phyloP scores from a whole-genome alignment of 257 asterid genomes.

The Solanum dulcamara region DNA sequence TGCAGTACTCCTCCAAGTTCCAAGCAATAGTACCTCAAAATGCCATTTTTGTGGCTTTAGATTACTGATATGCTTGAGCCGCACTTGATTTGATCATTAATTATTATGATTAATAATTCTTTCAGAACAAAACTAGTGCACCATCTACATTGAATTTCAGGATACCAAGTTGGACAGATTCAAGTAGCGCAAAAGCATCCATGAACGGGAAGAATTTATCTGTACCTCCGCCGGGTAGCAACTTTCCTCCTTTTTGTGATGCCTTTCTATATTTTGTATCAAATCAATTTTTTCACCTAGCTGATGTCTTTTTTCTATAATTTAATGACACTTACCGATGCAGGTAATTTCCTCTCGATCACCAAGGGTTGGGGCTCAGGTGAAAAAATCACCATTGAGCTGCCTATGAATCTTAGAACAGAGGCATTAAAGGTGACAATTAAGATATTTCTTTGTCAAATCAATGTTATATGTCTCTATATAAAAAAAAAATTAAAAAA shows the following conservation, averaged over 20 bases:
- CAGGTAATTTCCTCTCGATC: conserved; percentile 54
- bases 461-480: not conserved
- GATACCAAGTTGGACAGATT: conserved; percentile 54
- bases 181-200: conserved; percentile 32
- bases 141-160: conserved; percentile 43
- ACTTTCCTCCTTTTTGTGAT: not conserved
- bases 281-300: not conserved
- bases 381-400: conserved; percentile 52
- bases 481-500: too few species aligned
- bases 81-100: not conserved
- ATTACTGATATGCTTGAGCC: not conserved
- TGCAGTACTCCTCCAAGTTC: not conserved
- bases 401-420: conserved; percentile 49
- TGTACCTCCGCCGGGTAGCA: conserved; percentile 42
- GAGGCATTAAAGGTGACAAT: conserved; percentile 72
- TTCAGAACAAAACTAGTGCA: conserved; percentile 23
- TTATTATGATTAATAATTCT: not conserved
- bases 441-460: not conserved
- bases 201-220: conserved; percentile 30
- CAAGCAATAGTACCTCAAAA: not conserved
- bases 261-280: not conserved
- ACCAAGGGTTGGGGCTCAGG: conserved; percentile 46
- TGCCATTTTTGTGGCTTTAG: not conserved
- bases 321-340: not conserved
- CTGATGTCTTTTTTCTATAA: not conserved